Evolutionary conservation across 768 basidiomycete species (phyloP).

Genomic region (Boletus fagicola): DNA sequence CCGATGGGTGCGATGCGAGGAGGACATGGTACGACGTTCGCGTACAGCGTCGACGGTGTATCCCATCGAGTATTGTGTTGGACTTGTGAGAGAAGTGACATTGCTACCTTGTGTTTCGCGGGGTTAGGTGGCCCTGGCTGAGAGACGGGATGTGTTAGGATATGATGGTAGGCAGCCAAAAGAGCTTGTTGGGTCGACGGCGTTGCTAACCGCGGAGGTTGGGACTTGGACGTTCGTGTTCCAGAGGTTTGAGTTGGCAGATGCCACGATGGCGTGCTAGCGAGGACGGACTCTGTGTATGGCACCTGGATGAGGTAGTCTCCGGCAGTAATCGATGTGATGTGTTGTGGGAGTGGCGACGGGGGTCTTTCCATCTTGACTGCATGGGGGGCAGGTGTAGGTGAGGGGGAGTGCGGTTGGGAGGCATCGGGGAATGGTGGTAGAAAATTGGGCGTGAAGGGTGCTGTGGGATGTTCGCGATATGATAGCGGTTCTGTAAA

Average conservation of each 20-base stretch:
- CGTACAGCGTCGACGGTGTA: conserved; percentile 62
- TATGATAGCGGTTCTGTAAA: conserved; percentile 24
- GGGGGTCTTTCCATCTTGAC: conserved; percentile 32
- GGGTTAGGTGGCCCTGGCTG: conserved; percentile 51
- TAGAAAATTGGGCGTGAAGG: conserved; percentile 32
- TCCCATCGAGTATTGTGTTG: conserved; percentile 66
- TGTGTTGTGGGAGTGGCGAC: conserved; percentile 46
- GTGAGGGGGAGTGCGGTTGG: conserved; percentile 32
- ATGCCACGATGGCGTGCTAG: conserved; percentile 66
- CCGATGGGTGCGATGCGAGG: conserved; percentile 63
- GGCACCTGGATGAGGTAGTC: conserved; percentile 73
- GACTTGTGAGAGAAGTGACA: conserved; percentile 60
- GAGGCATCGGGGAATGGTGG: conserved; percentile 36
- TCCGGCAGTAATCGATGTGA: conserved; percentile 46
- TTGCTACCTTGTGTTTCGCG: conserved; percentile 70
- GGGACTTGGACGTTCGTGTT: conserved; percentile 18
- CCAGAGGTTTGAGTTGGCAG: conserved; percentile 46
- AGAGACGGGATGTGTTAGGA: conserved; percentile 67
- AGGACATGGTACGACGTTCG: conserved; percentile 52
- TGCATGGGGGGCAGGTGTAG: conserved; percentile 35
- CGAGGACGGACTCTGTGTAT: conserved; percentile 70
- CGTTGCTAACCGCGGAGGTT: conserved; percentile 38
- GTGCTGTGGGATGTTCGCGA: conserved; percentile 35
- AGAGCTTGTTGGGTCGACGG: conserved; percentile 65
- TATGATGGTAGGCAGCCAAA: conserved; percentile 70